Percentiles rank a stretch among this genome's conserved stretches.
Evolutionary conservation across 1,139 yeast species (phyloP).

Genomic region (Blastobotrys illinoisensis): DNA sequence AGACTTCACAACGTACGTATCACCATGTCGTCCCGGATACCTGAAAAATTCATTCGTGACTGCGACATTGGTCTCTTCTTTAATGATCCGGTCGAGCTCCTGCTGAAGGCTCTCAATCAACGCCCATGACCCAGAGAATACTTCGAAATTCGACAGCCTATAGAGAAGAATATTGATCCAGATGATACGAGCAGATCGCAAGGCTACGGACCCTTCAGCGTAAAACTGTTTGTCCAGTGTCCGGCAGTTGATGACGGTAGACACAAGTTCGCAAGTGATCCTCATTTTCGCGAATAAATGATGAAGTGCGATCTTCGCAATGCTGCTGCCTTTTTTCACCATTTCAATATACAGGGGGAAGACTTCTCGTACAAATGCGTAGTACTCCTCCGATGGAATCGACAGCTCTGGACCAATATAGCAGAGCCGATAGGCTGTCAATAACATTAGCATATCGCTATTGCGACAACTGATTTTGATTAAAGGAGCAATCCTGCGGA

Average conservation of each 20-base stretch:
- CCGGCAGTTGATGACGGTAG: not conserved
- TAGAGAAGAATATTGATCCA: constrained; percentile 8
- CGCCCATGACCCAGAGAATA: not conserved
- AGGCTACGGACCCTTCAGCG: not conserved
- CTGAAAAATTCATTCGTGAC: constrained; percentile 5
- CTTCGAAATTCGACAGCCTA: not conserved
- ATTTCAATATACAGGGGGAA: not conserved
- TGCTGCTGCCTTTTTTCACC: not conserved
- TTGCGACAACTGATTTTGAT: not conserved
- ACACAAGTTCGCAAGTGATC: not conserved
- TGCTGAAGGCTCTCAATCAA: not conserved
- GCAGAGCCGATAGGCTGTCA: not conserved
- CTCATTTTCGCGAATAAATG: not conserved
- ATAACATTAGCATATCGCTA: not conserved
- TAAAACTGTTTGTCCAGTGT: constrained; percentile 2
- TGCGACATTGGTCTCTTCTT: not conserved
- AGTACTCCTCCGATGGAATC: not conserved
- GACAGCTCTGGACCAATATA: not conserved
- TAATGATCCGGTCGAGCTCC: constrained; percentile 4
- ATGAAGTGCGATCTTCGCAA: not conserved
- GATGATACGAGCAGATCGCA: constrained; percentile 2
- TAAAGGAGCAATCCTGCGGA: not conserved
- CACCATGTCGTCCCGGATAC: not conserved
- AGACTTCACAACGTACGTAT: not conserved
- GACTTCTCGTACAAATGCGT: not conserved